A percentile compares a stretch with the other conserved stretches of the same genome.
phyloP scores from a whole-genome alignment of 2,329 filamentous ascomycete species.

The Trichophyton simii region DNA sequence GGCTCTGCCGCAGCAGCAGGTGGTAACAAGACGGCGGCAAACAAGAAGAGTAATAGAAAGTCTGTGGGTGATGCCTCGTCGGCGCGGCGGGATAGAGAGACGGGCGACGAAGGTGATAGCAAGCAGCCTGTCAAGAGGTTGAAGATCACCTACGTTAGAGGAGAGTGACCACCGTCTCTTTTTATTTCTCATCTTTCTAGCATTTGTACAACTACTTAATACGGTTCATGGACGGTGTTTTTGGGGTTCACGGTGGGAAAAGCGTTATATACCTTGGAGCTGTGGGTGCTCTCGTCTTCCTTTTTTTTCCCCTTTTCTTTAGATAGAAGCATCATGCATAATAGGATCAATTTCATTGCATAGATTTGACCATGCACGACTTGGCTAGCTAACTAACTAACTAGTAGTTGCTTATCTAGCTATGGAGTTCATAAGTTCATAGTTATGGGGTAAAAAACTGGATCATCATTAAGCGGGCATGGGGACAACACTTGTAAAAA shows the following conservation, averaged over 20 bases:
- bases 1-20: slow-evolving; percentile 15
- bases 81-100: slow-evolving; percentile 18
- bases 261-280: slow-evolving; percentile 1
- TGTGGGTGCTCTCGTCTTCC: background rate
- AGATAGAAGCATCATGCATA: background rate
- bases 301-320: background rate
- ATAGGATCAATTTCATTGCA: background rate
- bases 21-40: slow-evolving; percentile 26
- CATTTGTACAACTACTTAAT: background rate
- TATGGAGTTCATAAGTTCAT: background rate
- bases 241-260: background rate
- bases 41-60: slow-evolving; percentile 33
- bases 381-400: background rate
- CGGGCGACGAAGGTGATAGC: slow-evolving; percentile 23
- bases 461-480: background rate
- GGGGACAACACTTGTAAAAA: background rate
- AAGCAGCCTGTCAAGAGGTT: slow-evolving; percentile 32
- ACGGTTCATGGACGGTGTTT: background rate
- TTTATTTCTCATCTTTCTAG: too few species aligned
- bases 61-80: slow-evolving; percentile 12
- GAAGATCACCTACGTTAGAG: slow-evolving; percentile 36
- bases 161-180: slow-evolving; percentile 12
- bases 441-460: background rate
- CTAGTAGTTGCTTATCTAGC: background rate
- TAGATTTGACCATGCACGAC: background rate